Evolutionary conservation across 345 rosid species (phyloP).

Genomic region (Brassica rapa): DNA sequence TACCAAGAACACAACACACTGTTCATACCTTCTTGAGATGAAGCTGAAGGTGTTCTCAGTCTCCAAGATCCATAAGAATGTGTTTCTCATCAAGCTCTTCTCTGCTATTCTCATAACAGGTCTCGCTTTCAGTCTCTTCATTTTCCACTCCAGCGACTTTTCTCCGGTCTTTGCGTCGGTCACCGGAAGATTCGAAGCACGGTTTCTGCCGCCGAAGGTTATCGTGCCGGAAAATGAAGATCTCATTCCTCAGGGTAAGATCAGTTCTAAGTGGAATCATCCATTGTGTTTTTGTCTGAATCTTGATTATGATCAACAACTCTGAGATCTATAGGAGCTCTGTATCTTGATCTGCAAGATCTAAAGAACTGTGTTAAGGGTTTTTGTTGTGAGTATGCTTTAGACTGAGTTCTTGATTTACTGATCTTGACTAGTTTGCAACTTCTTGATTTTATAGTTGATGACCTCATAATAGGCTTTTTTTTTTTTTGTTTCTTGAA

Average conservation of each 20-base stretch:
- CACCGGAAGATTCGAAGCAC: constrained; percentile 31
- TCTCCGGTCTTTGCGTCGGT: constrained; percentile 34
- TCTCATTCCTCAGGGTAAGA: constrained; percentile 56
- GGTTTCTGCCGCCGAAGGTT: constrained; percentile 17
- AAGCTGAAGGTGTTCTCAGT: constrained; percentile 49
- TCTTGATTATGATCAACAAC: not conserved
- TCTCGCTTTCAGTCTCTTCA: constrained; percentile 62
- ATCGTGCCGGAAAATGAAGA: constrained; percentile 51
- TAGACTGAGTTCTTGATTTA: not conserved
- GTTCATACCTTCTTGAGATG: constrained; percentile 44
- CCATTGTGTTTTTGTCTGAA: not conserved
- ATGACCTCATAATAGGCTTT: not conserved
- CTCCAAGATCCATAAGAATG: constrained; percentile 48
- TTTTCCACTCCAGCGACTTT: constrained; percentile 31
- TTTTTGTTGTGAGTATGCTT: not conserved
- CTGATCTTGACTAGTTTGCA: not conserved
- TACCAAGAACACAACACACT: not conserved
- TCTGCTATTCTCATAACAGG: constrained; percentile 52
- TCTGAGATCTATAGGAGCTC: constrained; percentile 31
- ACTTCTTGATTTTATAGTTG: constrained; percentile 3
- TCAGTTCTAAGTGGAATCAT: not conserved
- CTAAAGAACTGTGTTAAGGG: not conserved
- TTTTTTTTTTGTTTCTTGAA: constrained; percentile 1
- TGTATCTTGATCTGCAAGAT: constrained; percentile 22
- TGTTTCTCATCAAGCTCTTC: constrained; percentile 56